Conservation (phyloP, 2,329 filamentous ascomycete species). For the Xylaria sp. region DNA sequence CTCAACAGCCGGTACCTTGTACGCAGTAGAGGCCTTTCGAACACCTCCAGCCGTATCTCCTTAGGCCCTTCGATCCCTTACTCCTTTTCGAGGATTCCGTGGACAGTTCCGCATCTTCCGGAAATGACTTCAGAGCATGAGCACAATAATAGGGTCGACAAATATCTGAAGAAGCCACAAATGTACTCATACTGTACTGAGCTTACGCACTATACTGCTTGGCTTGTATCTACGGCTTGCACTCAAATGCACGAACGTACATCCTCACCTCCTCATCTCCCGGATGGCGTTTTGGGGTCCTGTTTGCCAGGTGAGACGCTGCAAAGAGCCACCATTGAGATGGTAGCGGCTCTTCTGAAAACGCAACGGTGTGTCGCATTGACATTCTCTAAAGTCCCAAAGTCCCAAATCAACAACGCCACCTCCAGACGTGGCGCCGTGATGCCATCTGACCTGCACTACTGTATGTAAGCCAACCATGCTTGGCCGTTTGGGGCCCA, state of each 20-base stretch:
- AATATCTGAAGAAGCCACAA: not conserved
- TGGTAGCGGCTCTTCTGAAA: constrained; percentile 20
- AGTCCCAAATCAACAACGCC: constrained; percentile 19
- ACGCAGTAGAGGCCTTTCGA: not conserved
- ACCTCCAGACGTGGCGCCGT: constrained; percentile 36
- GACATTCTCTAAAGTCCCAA: constrained; percentile 16
- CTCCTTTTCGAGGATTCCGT: not conserved
- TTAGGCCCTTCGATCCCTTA: not conserved
- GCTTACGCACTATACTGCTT: constrained; percentile 19
- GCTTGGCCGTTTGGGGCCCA: constrained; percentile 10
- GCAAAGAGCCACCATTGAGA: constrained; percentile 22
- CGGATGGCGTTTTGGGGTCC: constrained; percentile 24
- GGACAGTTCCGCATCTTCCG: not conserved
- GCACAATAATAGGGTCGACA: not conserved
- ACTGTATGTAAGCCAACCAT: constrained; percentile 26
- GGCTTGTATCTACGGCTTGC: constrained; percentile 18
- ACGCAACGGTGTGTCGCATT: constrained; percentile 22
- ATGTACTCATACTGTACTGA: constrained; percentile 3
- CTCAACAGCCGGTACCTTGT: not conserved
- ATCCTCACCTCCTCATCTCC: constrained; percentile 7
- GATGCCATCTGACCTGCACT: constrained; percentile 14
- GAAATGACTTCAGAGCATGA: not conserved
- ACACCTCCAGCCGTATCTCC: not conserved
- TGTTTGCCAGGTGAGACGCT: constrained; percentile 3
- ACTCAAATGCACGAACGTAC: not conserved